Base-by-base conservation (phyloP, 108 stramenopile genomes). In the Cylindrotheca closterium region DNA sequence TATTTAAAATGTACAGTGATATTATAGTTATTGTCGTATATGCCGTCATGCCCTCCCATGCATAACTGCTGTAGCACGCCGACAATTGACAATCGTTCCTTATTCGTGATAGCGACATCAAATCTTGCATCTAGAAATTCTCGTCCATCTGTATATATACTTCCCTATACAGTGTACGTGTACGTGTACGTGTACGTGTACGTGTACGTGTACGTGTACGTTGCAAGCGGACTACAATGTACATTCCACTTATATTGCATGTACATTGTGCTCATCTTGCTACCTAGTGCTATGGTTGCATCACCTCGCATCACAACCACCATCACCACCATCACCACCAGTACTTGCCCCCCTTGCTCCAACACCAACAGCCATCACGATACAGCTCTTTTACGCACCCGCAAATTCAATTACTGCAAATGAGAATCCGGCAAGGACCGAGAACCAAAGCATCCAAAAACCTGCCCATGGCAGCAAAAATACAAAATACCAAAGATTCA, bases 351-450 rank as follows among this genome's bases (percentile, higher is more conserved):
- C 10, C 15, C 15, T 42, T 15, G 15, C 7, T 10, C 10, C 37
- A 42, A 7, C 7, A 7, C 37, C 37, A 42, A 42, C 7, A 42
- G 37, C 7, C 7, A 7, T 15, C 37, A 42, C 37, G 15, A 42
- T 10, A 51, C 19, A 51, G 19, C 32, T 27, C 5, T 37, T 70
- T 73, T 68, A 92, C 46, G 83, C 75, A 25, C 88, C 88, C 18
- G 88, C 86, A 32, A 86, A 59, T 77, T 93, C 88, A 73, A 93
- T 93, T 73, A 93, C 57, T 19, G 84, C 86, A 80, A 89, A 89
- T 45, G 86, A 93, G 51, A 70, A 70, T 32, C 91, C 91, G 55
- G 71, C 77, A 47, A 73, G 50, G 19, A 80, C 51, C 0, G 91
- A 79, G 19, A 75, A 49, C n/a, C 78, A 55, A 23, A 89, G 37